Conservation (phyloP, 371 early-diverging fungal species). For the Mucor indicus region DNA sequence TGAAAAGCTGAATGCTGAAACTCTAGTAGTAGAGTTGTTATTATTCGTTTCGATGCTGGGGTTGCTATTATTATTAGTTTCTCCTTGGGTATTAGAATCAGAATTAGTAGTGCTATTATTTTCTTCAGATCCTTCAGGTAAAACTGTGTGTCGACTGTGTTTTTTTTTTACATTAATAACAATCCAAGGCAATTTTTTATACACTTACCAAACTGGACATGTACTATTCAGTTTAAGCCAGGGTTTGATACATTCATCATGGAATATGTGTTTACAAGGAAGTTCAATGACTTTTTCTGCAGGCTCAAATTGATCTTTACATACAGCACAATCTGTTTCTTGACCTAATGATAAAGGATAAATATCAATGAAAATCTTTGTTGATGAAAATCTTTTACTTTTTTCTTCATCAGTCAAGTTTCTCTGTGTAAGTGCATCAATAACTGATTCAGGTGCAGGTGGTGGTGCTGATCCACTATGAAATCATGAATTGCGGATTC, state of each 20-base stretch:
- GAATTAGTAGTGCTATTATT: neutral
- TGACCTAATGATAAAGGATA: slow-evolving; percentile 19
- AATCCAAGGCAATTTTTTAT: neutral
- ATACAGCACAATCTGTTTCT: slow-evolving; percentile 71
- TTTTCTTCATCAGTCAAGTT: slow-evolving; percentile 50
- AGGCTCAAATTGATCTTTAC: slow-evolving; percentile 74
- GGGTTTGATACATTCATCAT: slow-evolving; percentile 82
- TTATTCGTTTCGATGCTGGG: neutral
- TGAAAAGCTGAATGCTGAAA: too few species aligned
- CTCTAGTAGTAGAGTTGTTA: neutral
- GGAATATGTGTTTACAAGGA: slow-evolving; percentile 85
- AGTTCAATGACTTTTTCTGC: slow-evolving; percentile 58
- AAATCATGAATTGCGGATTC: neutral
- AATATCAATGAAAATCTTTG: too few species aligned
- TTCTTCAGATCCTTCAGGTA: slow-evolving; percentile 17
- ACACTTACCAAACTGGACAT: slow-evolving; percentile 84
- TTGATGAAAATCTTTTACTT: slow-evolving; percentile 28
- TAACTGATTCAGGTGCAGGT: slow-evolving; percentile 66
- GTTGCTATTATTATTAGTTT: neutral
- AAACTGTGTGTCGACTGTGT: slow-evolving; percentile 35
- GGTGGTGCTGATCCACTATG: slow-evolving; percentile 61
- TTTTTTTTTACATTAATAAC: neutral
- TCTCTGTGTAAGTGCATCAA: slow-evolving; percentile 50
- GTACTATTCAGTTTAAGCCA: slow-evolving; percentile 88
- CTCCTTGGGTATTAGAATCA: neutral